phyloP scores from a whole-genome alignment of 2,329 filamentous ascomycete species.

The Cyclaneusma minus region DNA sequence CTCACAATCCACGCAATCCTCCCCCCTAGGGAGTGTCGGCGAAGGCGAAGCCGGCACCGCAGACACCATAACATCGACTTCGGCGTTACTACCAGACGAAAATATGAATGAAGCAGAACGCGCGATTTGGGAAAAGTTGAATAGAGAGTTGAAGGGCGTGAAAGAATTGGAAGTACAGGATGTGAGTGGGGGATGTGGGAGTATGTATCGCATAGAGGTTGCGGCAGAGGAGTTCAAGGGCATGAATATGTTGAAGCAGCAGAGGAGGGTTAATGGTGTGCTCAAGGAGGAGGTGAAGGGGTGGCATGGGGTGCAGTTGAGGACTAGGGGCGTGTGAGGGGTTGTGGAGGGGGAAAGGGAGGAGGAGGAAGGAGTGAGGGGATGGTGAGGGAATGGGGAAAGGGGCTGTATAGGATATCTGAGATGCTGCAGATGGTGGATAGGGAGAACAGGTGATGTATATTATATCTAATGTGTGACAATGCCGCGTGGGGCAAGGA shows the following conservation, averaged over 20 bases:
- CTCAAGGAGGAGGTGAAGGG: slow-evolving; percentile 61
- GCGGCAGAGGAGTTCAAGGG: slow-evolving; percentile 57
- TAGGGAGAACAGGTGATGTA: too few species aligned
- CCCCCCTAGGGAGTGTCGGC: slow-evolving; percentile 5
- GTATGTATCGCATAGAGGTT: slow-evolving; percentile 77
- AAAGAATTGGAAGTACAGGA: slow-evolving; percentile 51
- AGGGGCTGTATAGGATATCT: too few species aligned
- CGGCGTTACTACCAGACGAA: too few species aligned
- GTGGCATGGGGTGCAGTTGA: slow-evolving; percentile 74
- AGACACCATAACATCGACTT: too few species aligned
- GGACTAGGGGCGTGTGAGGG: too few species aligned
- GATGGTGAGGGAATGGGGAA: too few species aligned
- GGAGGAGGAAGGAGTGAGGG: too few species aligned
- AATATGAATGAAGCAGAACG: slow-evolving; percentile 39
- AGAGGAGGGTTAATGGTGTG: slow-evolving; percentile 62
- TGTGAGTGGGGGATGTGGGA: slow-evolving; percentile 70
- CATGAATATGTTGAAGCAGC: slow-evolving; percentile 61
- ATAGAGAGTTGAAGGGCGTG: slow-evolving; percentile 15
- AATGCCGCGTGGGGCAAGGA: too few species aligned
- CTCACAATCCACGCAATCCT: slow-evolving; percentile 4
- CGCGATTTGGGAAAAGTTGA: slow-evolving; percentile 35
- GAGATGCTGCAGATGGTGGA: too few species aligned
- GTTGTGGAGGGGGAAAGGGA: slow-evolving; percentile 15
- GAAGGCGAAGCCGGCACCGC: slow-evolving; percentile 5
- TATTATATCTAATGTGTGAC: too few species aligned